Conservation (phyloP, 192 early-diverging fungal genomes). For the Coemansia sp. region DNA sequence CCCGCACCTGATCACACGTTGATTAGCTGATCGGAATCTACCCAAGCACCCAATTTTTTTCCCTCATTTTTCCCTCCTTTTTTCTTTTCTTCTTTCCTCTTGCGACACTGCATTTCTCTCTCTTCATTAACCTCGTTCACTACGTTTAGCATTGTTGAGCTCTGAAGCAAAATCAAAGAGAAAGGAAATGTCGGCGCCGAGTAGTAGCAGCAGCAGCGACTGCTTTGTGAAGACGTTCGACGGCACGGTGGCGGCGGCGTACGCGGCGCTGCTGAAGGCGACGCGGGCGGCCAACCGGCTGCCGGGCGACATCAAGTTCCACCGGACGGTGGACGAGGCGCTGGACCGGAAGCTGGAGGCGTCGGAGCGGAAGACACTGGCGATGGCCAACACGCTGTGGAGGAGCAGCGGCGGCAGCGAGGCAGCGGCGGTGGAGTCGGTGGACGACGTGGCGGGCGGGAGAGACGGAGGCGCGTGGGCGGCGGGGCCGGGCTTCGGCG, state of each 20-base stretch:
- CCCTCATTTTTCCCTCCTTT: no score
- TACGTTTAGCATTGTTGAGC: neutral
- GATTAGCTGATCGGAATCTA: no score
- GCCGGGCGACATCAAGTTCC: constrained; percentile 63
- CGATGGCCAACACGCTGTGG: constrained; percentile 36
- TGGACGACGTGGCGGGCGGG: constrained; percentile 35
- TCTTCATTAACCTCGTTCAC: neutral
- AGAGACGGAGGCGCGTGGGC: constrained; percentile 62
- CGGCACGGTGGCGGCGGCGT: constrained; percentile 24
- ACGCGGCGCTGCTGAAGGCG: constrained; percentile 57
- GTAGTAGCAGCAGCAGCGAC: constrained; percentile 10
- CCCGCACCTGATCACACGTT: no score
- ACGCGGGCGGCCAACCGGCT: constrained; percentile 64
- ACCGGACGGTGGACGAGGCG: constrained; percentile 63
- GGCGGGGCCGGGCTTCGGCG: constrained; percentile 63
- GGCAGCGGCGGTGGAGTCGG: constrained; percentile 11
- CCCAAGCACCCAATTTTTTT: no score
- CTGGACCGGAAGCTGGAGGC: constrained; percentile 47
- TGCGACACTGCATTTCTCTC: neutral
- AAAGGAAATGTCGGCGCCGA: neutral
- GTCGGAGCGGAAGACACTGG: constrained; percentile 29
- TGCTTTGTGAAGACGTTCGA: constrained; percentile 29
- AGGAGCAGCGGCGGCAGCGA: constrained; percentile 18
- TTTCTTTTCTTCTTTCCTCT: no score
- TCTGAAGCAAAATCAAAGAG: neutral